These are phyloP conservation scores for Podospora anserina DNA, from an alignment of 495 filamentous ascomycete species.

Conservation along the genomic window DNA sequence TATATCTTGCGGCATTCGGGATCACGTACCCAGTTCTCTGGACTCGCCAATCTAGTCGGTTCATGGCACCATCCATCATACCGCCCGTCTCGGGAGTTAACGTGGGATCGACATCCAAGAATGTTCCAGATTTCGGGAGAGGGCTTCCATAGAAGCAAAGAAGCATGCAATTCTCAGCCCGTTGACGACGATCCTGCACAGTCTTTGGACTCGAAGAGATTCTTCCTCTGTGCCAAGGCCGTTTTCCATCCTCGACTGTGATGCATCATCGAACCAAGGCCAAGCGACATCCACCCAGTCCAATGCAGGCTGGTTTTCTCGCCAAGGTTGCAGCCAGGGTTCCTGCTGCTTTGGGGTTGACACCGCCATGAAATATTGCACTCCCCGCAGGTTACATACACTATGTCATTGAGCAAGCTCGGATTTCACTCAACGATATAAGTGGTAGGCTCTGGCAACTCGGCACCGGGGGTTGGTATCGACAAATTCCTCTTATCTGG, in stretches of 20 bases:
- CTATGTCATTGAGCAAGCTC: not conserved
- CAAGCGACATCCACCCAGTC: not conserved
- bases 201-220: not conserved
- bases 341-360: not conserved
- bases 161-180: not conserved
- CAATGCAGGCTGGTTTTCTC: not conserved
- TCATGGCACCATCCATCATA: not conserved
- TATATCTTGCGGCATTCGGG: not conserved
- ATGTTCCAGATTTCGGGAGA: not conserved
- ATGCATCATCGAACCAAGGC: not conserved
- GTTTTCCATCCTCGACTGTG: not conserved
- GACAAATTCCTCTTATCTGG: not conserved
- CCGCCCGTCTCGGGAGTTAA: not conserved
- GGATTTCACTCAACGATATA: not conserved
- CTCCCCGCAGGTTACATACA: not conserved
- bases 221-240: not conserved
- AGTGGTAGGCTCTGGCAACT: not conserved
- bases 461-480: not conserved
- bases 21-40: not conserved
- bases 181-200: not conserved
- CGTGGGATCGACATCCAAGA: not conserved
- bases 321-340: not conserved
- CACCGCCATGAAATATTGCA: not conserved
- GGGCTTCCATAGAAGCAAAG: slow-evolving; percentile 1
- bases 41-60: too few species aligned